Evolutionary conservation across 108 stramenopile genomes (phyloP).

Genomic region (Skeletonema costatum): DNA sequence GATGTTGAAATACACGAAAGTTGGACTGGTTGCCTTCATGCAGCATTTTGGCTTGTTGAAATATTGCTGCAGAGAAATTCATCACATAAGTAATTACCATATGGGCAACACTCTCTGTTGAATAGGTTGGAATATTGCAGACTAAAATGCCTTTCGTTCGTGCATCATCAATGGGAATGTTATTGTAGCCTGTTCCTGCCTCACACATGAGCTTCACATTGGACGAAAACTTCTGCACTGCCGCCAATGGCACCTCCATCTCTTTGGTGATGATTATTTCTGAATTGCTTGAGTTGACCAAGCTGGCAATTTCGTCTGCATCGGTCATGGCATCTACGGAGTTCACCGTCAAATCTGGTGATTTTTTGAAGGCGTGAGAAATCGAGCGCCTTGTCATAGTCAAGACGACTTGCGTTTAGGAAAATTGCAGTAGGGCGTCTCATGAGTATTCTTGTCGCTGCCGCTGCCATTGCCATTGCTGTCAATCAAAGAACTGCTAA

Average conservation of each 20-base stretch:
- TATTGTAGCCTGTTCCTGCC: conserved; percentile 92
- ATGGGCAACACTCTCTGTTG: conserved; percentile 86
- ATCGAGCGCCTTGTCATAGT: conserved; percentile 75
- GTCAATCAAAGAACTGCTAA: not conserved
- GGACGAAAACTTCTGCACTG: conserved; percentile 58
- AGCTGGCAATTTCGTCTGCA: conserved; percentile 62
- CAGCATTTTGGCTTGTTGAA: conserved; percentile 76
- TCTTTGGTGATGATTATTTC: conserved; percentile 89
- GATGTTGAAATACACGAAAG: conserved; percentile 76
- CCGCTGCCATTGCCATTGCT: conserved; percentile 5
- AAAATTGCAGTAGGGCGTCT: conserved; percentile 63
- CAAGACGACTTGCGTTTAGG: conserved; percentile 71
- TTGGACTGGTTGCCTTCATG: conserved; percentile 61
- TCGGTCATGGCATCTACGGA: conserved; percentile 60
- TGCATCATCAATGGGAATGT: conserved; percentile 64
- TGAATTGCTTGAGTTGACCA: conserved; percentile 59
- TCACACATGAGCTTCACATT: conserved; percentile 81
- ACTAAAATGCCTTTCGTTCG: conserved; percentile 60
- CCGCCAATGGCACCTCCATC: conserved; percentile 62
- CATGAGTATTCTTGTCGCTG: conserved; percentile 17
- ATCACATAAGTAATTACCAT: conserved; percentile 89
- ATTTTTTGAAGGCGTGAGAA: conserved; percentile 53
- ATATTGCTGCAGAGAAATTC: conserved; percentile 81
- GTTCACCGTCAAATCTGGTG: conserved; percentile 56
- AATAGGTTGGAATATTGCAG: conserved; percentile 83